Percentiles rank a stretch among this genome's conserved stretches.
These are phyloP conservation scores for Acmispon strigosus DNA, from an alignment of 306 rosid species.

Conservation along the genomic window DNA sequence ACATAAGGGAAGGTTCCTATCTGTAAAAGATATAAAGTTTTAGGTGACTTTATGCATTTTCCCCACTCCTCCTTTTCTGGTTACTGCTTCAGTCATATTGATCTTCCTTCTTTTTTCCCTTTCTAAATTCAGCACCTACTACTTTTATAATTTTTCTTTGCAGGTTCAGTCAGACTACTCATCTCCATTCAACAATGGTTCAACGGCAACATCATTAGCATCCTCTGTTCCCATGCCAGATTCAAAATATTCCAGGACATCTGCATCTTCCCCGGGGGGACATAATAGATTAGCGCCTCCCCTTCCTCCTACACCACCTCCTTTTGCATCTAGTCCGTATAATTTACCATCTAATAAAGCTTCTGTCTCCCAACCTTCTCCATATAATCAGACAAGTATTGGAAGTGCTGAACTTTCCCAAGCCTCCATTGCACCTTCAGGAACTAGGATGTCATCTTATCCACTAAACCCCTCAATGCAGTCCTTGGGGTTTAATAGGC, in stretches of 20 bases:
- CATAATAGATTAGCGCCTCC: conserved; percentile 83
- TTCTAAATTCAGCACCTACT: not conserved
- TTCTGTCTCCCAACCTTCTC: conserved; percentile 48
- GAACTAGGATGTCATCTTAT: conserved; percentile 52
- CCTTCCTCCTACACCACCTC: conserved; percentile 96
- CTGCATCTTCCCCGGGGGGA: conserved; percentile 67
- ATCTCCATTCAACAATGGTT: conserved; percentile 49
- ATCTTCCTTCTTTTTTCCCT: not conserved
- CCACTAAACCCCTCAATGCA: conserved; percentile 45
- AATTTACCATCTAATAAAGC: conserved; percentile 54
- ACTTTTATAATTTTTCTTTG: conserved; percentile 11
- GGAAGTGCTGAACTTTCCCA: conserved; percentile 53
- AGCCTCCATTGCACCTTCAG: conserved; percentile 43
- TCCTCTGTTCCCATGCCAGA: conserved; percentile 50
- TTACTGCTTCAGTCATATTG: conserved; percentile 5
- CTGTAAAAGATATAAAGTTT: too few relatives aligned
- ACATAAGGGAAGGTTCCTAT: too few relatives aligned
- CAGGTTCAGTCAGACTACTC: conserved; percentile 73
- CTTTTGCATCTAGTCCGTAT: conserved; percentile 64
- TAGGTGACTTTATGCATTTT: too few relatives aligned
- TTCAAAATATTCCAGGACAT: conserved; percentile 59
- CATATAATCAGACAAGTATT: conserved; percentile 47
- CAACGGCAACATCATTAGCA: conserved; percentile 29
- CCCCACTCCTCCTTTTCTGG: not conserved
- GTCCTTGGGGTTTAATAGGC: conserved; percentile 51